Evolutionary conservation across 768 basidiomycete genomes (phyloP).

Genomic region (Amanita fuliginea): DNA sequence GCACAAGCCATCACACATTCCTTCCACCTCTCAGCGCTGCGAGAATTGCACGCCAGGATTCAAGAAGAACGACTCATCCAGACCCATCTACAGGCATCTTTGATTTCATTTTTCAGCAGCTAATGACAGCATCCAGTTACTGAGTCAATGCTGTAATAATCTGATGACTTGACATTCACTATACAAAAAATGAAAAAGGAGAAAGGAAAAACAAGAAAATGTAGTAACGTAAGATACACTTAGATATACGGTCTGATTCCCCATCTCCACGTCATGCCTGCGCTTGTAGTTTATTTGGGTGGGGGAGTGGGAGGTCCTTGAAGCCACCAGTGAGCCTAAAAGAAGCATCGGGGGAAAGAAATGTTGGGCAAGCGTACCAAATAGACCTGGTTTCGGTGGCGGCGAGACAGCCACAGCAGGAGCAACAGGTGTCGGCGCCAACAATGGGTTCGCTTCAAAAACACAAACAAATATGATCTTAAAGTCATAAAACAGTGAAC

Average conservation of each 20-base stretch:
- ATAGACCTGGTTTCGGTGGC: conserved; percentile 49
- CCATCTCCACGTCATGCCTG: neutral
- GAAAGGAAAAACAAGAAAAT: neutral
- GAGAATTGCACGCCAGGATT: no score
- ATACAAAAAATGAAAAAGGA: neutral
- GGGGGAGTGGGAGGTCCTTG: conserved; percentile 35
- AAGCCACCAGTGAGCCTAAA: neutral
- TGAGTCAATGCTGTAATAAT: no score
- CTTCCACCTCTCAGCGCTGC: no score
- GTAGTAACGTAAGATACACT: neutral
- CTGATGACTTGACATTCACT: no score
- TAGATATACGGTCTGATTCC: neutral
- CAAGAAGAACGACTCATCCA: no score
- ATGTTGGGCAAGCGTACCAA: conserved; percentile 32
- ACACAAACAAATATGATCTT: neutral
- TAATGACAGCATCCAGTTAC: no score
- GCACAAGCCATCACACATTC: no score
- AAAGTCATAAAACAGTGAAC: neutral
- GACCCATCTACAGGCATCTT: no score
- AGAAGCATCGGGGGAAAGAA: neutral
- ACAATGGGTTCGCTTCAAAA: conserved; percentile 48
- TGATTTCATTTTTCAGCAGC: no score
- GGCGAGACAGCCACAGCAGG: conserved; percentile 30
- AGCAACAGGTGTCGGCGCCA: conserved; percentile 36
- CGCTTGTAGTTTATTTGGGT: conserved; percentile 20